These are phyloP conservation scores for Claviceps paspali DNA, from an alignment of 2,329 filamentous ascomycete genomes.

Conservation along the genomic window DNA sequence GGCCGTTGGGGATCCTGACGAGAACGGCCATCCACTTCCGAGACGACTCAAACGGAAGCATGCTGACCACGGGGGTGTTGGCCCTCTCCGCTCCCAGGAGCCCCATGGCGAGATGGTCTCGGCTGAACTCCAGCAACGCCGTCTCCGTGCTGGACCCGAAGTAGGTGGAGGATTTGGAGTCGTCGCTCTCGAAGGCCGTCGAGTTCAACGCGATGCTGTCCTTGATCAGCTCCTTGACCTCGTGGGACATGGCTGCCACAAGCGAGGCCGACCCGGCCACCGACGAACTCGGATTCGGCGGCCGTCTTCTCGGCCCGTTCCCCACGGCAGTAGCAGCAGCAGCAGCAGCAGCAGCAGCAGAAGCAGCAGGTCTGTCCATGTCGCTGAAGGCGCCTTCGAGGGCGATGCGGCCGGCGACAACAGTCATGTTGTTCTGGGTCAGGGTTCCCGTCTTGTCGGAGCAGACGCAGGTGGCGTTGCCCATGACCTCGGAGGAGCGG, in stretches of 20 bases:
- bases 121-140: constrained; percentile 33
- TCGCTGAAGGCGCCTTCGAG: constrained; percentile 22
- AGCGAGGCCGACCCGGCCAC: constrained; percentile 15
- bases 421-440: constrained; percentile 48
- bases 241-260: constrained; percentile 16
- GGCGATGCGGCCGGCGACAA: constrained; percentile 41
- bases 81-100: constrained; percentile 29
- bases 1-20: constrained; percentile 27
- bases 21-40: constrained; percentile 43
- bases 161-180: constrained; percentile 22
- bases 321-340: too few relatives aligned
- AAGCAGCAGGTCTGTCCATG: constrained; percentile 11
- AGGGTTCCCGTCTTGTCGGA: constrained; percentile 53
- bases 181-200: constrained; percentile 36
- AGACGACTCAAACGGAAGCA: constrained; percentile 38
- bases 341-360: too few relatives aligned
- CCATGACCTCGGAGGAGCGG: constrained; percentile 48
- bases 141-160: constrained; percentile 41
- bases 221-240: constrained; percentile 22
- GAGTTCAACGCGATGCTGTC: constrained; percentile 31
- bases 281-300: too few relatives aligned
- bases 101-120: constrained; percentile 32
- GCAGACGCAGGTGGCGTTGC: constrained; percentile 47
- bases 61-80: constrained; percentile 29
- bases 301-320: too few relatives aligned